Evolutionary conservation across 2,329 filamentous ascomycete species (phyloP).

Genomic region (Alternaria novae-zelandiae): DNA sequence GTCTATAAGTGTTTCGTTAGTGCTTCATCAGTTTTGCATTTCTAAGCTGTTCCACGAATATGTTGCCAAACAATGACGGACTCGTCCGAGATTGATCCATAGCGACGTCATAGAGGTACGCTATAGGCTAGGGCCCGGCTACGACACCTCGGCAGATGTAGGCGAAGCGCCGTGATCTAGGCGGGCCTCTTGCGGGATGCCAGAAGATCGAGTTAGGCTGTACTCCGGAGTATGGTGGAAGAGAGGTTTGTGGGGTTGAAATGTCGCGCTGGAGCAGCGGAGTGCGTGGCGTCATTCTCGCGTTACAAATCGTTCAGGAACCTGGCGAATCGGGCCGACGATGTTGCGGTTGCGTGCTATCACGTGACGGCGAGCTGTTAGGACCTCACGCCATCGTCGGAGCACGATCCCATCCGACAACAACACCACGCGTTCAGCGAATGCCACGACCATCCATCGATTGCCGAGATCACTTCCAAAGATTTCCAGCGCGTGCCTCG

Average conservation of each 20-base stretch:
- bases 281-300: background rate
- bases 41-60: slow-evolving; percentile 7
- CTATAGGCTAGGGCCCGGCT: background rate
- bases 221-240: background rate
- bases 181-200: background rate
- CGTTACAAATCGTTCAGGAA: background rate
- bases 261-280: background rate
- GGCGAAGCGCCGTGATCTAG: slow-evolving; percentile 1
- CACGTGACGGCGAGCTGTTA: background rate
- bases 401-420: background rate
- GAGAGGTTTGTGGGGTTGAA: background rate
- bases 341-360: background rate
- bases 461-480: fast-evolving
- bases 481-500: fast-evolving
- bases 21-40: slow-evolving; percentile 1
- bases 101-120: slow-evolving; percentile 11
- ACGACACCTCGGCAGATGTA: slow-evolving; percentile 10
- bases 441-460: background rate
- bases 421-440: background rate
- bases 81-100: slow-evolving; percentile 2
- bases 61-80: background rate
- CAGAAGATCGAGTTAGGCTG: slow-evolving; percentile 1
- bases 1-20: background rate
- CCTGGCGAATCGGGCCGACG: slow-evolving; percentile 4
- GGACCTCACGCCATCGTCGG: background rate